Evolutionary conservation across 225 moss, liverwort and hornwort genomes (phyloP).

Genomic region (Marchantia paleacea): DNA sequence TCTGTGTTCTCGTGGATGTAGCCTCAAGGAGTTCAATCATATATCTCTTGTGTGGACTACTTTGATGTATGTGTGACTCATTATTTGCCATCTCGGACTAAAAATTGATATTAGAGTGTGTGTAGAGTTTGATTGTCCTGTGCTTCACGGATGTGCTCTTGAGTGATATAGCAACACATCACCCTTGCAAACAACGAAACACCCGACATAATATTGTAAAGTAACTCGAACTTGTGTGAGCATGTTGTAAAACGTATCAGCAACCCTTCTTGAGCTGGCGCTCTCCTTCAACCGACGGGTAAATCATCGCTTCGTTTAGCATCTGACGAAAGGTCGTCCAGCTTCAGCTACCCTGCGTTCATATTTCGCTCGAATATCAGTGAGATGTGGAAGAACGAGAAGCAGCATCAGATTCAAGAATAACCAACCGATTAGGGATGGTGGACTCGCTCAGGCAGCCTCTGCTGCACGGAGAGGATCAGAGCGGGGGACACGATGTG

Average conservation of each 20-base stretch:
- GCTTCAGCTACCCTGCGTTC: too few species aligned
- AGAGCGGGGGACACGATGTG: background rate
- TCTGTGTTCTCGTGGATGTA: too few species aligned
- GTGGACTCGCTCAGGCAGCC: conserved; percentile 25
- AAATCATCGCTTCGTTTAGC: background rate
- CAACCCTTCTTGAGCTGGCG: background rate
- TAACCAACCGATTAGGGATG: background rate
- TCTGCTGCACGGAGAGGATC: conserved; percentile 17
- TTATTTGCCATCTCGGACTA: too few species aligned
- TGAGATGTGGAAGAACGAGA: background rate
- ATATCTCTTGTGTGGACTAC: too few species aligned
- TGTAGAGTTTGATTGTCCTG: conserved; percentile 5
- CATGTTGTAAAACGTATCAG: background rate
- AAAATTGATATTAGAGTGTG: too few species aligned
- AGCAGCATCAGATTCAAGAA: background rate
- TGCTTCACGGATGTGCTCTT: background rate
- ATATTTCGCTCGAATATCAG: background rate
- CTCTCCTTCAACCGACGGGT: too few species aligned
- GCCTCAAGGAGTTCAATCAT: too few species aligned
- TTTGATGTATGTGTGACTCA: too few species aligned
- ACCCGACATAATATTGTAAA: background rate
- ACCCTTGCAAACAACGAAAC: background rate
- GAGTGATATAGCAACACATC: background rate
- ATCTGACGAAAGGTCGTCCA: background rate
- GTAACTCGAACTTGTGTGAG: background rate